Base-by-base conservation (phyloP, 352 stramenopile species). In the Phytophthora sansomeana region DNA sequence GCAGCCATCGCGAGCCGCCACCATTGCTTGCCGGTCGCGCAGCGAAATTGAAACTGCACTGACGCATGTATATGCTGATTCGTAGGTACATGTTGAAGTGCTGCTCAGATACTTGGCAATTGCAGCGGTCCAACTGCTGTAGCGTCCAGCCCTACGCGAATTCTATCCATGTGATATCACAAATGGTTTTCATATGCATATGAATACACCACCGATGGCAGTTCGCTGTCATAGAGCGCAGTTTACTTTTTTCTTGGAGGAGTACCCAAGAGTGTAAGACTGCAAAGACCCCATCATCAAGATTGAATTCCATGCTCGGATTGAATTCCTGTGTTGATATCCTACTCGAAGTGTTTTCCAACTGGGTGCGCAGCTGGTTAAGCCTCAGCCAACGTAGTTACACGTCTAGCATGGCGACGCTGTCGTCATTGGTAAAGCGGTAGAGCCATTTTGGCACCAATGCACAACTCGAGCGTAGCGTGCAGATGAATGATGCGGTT, bases 1-100 rank as follows among this genome's bases (percentile, higher is more conserved):
- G 73, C 86, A 91, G 11, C 30, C 32, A 16, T 59, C 46, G 39
- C 26, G 13, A 7, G 39, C 47, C n/a, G 24, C 32, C 48, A 53
- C 56, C 44, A 63, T 63, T 61, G 17, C 30, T 54, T 14, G 38
- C 0, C 16, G 38, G 24, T 59, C 58, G 36, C 41, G 36, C 58
- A 46, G 21, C 53, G 29, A 61, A 53, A 61, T 61, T 4, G 17
- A 46, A 54, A 58, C 42, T 67, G 17, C n/a, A n/a, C 36, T 48
- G 17, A 4, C n/a, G 29, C 49, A 67, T 54, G n/a, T 14, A 14
- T 30, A 60, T 60, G 58, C 58, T 28, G 26, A 41, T 35, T 8
- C n/a, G 46, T 4, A 61, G 49, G 51, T 38, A 2, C 10, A 42
- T 28, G 7, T 46, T 41, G 6, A 21, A 13, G 21, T n/a, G 55